Percentiles rank a stretch among this genome's conserved stretches.
Evolutionary conservation across 1,139 yeast species (phyloP).

Genomic region (Saccharomycopsis crataegensis): DNA sequence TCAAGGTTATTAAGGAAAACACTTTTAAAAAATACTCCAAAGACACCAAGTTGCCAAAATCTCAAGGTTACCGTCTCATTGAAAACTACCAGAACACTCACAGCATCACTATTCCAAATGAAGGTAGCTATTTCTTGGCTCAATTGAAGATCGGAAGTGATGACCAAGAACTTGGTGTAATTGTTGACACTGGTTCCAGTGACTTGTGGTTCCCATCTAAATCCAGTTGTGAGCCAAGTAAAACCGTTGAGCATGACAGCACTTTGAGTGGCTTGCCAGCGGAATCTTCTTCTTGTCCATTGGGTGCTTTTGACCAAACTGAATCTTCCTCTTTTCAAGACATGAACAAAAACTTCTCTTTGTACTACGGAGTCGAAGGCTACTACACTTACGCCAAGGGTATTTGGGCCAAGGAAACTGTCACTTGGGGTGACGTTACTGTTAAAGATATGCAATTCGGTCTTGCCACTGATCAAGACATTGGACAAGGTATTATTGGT

Average conservation of each 20-base stretch:
- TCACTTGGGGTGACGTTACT: slow-evolving; percentile 36
- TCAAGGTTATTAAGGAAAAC: slow-evolving; percentile 7
- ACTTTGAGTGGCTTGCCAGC: slow-evolving; percentile 14
- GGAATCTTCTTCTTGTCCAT: slow-evolving; percentile 14
- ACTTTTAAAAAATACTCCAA: neutral
- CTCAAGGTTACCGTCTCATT: slow-evolving; percentile 8
- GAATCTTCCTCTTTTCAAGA: slow-evolving; percentile 4
- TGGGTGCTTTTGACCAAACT: slow-evolving; percentile 13
- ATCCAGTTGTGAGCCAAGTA: slow-evolving; percentile 19
- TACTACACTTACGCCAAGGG: slow-evolving; percentile 40
- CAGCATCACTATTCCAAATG: slow-evolving; percentile 15
- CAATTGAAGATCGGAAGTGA: slow-evolving; percentile 6
- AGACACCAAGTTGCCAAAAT: neutral
- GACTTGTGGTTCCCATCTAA: slow-evolving; percentile 44
- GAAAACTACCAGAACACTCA: neutral
- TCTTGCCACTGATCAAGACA: slow-evolving; percentile 45
- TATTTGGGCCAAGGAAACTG: slow-evolving; percentile 53
- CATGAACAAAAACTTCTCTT: slow-evolving; percentile 3
- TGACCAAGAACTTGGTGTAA: slow-evolving; percentile 39
- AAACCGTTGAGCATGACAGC: neutral
- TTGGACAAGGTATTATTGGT: slow-evolving; percentile 53
- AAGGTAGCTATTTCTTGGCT: slow-evolving; percentile 10
- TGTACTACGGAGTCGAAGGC: slow-evolving; percentile 16
- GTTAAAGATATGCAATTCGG: slow-evolving; percentile 49
- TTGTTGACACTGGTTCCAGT: slow-evolving; percentile 63